These are phyloP conservation scores for Pouteria glomerata DNA, from an alignment of 148 eudicot species.

Conservation along the genomic window DNA sequence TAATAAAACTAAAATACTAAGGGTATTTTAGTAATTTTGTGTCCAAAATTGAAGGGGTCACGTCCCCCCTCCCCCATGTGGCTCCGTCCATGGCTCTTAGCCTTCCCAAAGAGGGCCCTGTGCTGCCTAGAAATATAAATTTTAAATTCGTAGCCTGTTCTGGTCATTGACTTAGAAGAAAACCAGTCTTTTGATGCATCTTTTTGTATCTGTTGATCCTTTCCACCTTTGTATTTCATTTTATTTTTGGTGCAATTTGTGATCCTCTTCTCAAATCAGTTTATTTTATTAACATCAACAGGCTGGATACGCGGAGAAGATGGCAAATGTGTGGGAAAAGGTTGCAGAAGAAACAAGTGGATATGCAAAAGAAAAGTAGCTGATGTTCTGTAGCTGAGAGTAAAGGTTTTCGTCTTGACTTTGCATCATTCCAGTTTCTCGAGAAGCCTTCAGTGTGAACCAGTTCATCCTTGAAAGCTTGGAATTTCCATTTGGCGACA, in stretches of 20 bases:
- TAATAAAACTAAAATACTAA: too few species aligned
- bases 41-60: too few species aligned
- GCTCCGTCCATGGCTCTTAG: too few species aligned
- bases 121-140: background rate
- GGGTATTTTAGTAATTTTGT: too few species aligned
- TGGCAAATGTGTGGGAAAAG: conserved; percentile 81
- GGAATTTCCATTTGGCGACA: conserved; percentile 64
- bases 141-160: background rate
- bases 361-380: conserved; percentile 33
- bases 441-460: conserved; percentile 65
- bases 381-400: conserved; percentile 9
- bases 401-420: too few species aligned
- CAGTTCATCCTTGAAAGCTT: conserved; percentile 61
- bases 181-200: too few species aligned
- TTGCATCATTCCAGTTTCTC: conserved; percentile 68
- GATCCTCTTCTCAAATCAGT: conserved; percentile 6
- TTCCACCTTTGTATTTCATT: too few species aligned
- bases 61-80: too few species aligned
- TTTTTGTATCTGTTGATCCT: too few species aligned
- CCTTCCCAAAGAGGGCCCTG: background rate
- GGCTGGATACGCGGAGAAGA: conserved; percentile 98
- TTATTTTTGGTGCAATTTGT: background rate
- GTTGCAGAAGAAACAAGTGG: conserved; percentile 87
- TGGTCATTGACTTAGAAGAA: background rate
- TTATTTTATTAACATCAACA: conserved; percentile 35